These are phyloP conservation scores for Beauveria caledonica DNA, from an alignment of 2,329 filamentous ascomycete genomes.

Conservation along the genomic window DNA sequence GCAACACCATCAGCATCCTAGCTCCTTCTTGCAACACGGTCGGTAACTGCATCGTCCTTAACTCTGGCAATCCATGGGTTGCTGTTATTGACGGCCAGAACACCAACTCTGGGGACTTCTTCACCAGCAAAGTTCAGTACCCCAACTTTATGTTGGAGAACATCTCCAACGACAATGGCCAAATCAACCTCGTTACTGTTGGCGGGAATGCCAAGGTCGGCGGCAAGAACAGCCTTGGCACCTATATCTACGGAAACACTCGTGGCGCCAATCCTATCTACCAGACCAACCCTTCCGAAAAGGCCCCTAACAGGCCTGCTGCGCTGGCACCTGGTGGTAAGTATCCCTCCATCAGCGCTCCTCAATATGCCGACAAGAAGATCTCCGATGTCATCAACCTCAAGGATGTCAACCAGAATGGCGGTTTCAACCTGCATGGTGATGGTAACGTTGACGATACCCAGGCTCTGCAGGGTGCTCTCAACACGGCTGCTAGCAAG, in stretches of 20 bases:
- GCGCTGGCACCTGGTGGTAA: slow-evolving; percentile 29
- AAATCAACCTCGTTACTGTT: slow-evolving; percentile 14
- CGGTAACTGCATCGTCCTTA: slow-evolving; percentile 7
- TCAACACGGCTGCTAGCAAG: slow-evolving; percentile 39
- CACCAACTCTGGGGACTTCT: slow-evolving; percentile 6
- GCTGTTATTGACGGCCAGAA: slow-evolving; percentile 6
- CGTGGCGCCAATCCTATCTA: slow-evolving; percentile 32
- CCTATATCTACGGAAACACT: slow-evolving; percentile 35
- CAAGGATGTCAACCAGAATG: slow-evolving; percentile 7
- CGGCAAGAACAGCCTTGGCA: slow-evolving; percentile 25
- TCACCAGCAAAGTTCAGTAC: slow-evolving; percentile 3
- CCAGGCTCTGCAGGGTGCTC: slow-evolving; percentile 46
- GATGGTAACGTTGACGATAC: slow-evolving; percentile 54
- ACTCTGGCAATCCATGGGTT: slow-evolving; percentile 2
- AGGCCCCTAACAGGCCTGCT: slow-evolving; percentile 23
- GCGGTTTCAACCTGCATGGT: slow-evolving; percentile 24
- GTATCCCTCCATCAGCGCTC: slow-evolving; percentile 29
- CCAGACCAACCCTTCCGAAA: slow-evolving; percentile 21
- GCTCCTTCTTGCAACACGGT: slow-evolving; percentile 6
- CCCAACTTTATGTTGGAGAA: slow-evolving; percentile 13
- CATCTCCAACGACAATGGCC: slow-evolving; percentile 15
- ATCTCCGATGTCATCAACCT: slow-evolving; percentile 29
- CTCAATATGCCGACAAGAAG: slow-evolving; percentile 29
- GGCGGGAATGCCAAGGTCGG: not conserved
- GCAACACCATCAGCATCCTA: slow-evolving; percentile 7